Conservation (phyloP, 1,139 yeast genomes). For the Pneumocystis wakefieldiae region DNA sequence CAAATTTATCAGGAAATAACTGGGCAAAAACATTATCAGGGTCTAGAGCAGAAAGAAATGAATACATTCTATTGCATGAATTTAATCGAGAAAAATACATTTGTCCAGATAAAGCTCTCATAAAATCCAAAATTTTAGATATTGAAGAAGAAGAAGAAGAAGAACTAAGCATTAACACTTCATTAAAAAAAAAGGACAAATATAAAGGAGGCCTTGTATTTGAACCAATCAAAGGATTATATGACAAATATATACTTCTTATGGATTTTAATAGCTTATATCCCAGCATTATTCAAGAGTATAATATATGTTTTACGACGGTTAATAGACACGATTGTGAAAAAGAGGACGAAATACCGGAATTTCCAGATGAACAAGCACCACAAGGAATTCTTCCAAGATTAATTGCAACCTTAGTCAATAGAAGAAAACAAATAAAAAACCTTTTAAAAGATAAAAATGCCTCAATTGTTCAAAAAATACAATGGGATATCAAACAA, state of each 20-base stretch:
- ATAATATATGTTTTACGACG: conserved; percentile 91
- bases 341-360: conserved; percentile 34
- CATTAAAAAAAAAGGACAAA: conserved; percentile 58
- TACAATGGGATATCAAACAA: conserved; percentile 75
- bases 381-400: conserved; percentile 75
- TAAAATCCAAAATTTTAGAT: conserved; percentile 6
- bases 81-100: conserved; percentile 67
- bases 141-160: conserved; percentile 18
- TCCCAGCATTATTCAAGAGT: conserved; percentile 95
- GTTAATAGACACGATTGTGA: conserved; percentile 48
- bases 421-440: conserved; percentile 87
- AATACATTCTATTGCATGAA: conserved; percentile 82
- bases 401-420: conserved; percentile 67
- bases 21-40: conserved; percentile 95
- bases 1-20: conserved; percentile 91
- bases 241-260: conserved; percentile 73
- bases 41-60: conserved; percentile 93
- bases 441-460: conserved; percentile 61
- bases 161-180: conserved; percentile 21
- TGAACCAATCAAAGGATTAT: conserved; percentile 92
- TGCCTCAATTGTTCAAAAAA: conserved; percentile 45
- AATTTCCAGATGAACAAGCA: conserved; percentile 45
- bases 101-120: conserved; percentile 58
- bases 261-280: conserved; percentile 98
- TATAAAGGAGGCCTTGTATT: conserved; percentile 94